These are phyloP conservation scores for Nephelium lappaceum DNA, from an alignment of 345 rosid genomes.

Conservation along the genomic window DNA sequence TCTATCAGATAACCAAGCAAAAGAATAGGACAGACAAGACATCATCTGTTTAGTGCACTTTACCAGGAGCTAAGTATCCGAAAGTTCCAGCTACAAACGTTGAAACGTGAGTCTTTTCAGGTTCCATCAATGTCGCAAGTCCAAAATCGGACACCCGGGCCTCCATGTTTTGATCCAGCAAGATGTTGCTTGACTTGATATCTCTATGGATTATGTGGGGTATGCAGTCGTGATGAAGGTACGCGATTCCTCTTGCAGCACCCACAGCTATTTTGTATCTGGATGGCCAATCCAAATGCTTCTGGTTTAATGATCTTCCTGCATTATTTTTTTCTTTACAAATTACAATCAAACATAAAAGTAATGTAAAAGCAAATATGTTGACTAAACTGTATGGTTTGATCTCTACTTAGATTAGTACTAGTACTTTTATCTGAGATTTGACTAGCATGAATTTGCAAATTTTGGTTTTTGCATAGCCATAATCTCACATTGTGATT, in stretches of 20 bases:
- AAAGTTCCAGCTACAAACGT: slow-evolving; percentile 83
- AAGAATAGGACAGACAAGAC: neutral
- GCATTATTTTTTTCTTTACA: slow-evolving; percentile 14
- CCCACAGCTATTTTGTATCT: slow-evolving; percentile 77
- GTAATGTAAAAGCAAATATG: neutral
- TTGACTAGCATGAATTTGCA: neutral
- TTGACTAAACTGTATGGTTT: neutral
- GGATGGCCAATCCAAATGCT: slow-evolving; percentile 59
- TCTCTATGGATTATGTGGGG: slow-evolving; percentile 92
- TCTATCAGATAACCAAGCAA: slow-evolving; percentile 1
- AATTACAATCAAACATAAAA: neutral
- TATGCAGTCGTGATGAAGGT: slow-evolving; percentile 88
- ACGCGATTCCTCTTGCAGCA: slow-evolving; percentile 84
- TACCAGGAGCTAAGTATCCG: slow-evolving; percentile 89
- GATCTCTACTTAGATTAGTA: neutral
- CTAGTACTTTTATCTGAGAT: neutral
- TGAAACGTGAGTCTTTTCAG: slow-evolving; percentile 83
- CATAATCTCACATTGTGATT: too few relatives aligned
- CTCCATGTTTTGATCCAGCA: slow-evolving; percentile 83
- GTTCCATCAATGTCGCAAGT: slow-evolving; percentile 78
- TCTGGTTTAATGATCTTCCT: slow-evolving; percentile 49
- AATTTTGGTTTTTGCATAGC: too few relatives aligned
- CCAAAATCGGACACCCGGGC: slow-evolving; percentile 89
- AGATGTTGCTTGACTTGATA: slow-evolving; percentile 78
- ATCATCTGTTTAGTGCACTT: neutral